Conservation (phyloP, 208 protist genomes). For the Crithidia fasciculata region DNA sequence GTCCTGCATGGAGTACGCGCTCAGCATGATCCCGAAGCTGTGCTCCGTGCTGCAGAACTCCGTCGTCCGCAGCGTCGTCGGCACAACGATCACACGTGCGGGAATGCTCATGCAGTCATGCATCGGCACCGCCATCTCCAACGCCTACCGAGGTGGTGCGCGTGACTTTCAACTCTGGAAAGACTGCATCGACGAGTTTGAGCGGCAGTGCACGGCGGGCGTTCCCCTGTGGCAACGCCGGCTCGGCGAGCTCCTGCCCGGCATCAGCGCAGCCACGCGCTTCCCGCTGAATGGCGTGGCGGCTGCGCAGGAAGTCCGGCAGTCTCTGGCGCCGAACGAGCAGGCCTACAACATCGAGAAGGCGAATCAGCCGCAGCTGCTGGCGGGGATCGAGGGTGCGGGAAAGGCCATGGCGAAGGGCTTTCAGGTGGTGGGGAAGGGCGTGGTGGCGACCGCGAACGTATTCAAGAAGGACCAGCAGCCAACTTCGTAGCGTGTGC, state of each 20-base stretch:
- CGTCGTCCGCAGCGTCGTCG: slow-evolving; percentile 79
- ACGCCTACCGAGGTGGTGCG: slow-evolving; percentile 52
- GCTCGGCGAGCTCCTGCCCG: slow-evolving; percentile 52
- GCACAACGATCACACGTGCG: slow-evolving; percentile 71
- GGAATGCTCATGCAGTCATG: slow-evolving; percentile 67
- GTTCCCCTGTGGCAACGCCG: slow-evolving; percentile 74
- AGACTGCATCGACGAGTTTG: slow-evolving; percentile 65
- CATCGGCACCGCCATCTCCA: slow-evolving; percentile 59
- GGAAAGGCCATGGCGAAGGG: slow-evolving; percentile 73
- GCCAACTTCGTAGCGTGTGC: neutral
- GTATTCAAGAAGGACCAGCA: slow-evolving; percentile 40
- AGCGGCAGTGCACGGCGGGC: slow-evolving; percentile 44
- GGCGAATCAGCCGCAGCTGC: slow-evolving; percentile 59
- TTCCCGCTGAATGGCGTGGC: slow-evolving; percentile 68
- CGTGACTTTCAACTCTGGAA: slow-evolving; percentile 67
- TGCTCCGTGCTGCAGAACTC: slow-evolving; percentile 62
- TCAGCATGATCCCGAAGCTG: slow-evolving; percentile 72
- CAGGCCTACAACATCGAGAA: slow-evolving; percentile 42
- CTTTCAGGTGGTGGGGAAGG: slow-evolving; percentile 74
- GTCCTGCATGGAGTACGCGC: slow-evolving; percentile 72
- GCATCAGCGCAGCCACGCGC: slow-evolving; percentile 59
- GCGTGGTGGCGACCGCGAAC: slow-evolving; percentile 48
- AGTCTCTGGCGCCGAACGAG: slow-evolving; percentile 64
- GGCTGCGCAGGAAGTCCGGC: slow-evolving; percentile 56
- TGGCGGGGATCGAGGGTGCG: slow-evolving; percentile 63